A percentile compares a stretch with the other conserved stretches of the same genome.
phyloP scores from a whole-genome alignment of 108 stramenopile genomes.

The Cyclotella sp. region DNA sequence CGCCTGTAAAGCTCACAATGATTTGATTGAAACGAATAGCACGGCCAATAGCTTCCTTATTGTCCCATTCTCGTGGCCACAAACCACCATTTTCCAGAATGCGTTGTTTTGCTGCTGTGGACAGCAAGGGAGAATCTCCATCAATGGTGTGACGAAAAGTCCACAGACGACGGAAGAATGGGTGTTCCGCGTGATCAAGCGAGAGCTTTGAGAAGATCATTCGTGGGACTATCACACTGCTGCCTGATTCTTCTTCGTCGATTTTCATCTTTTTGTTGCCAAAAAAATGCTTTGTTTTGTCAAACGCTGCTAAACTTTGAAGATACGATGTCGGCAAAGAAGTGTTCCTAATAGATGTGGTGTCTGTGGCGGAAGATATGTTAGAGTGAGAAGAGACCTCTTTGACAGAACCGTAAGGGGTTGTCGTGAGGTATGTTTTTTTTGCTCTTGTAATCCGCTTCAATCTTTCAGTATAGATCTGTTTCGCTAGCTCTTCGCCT shows the following conservation, averaged over 20 bases:
- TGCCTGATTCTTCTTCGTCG: slow-evolving; percentile 30
- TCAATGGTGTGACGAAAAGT: slow-evolving; percentile 69
- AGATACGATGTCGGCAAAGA: background rate
- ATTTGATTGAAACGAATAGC: slow-evolving; percentile 48
- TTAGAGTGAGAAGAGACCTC: background rate
- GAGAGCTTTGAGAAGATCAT: slow-evolving; percentile 63
- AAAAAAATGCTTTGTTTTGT: slow-evolving; percentile 9
- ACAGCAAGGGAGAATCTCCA: slow-evolving; percentile 65
- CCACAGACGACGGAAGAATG: slow-evolving; percentile 80
- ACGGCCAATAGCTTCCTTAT: slow-evolving; percentile 52
- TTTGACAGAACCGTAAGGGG: background rate
- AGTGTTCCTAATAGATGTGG: background rate
- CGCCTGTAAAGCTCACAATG: slow-evolving; percentile 46
- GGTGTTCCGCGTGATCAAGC: slow-evolving; percentile 69
- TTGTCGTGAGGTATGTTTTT: background rate
- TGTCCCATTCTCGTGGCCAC: slow-evolving; percentile 76
- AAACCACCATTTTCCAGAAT: slow-evolving; percentile 58
- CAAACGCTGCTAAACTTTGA: background rate
- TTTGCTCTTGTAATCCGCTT: slow-evolving; percentile 11
- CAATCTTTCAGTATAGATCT: slow-evolving; percentile 26
- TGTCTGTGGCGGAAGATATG: background rate
- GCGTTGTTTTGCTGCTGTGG: slow-evolving; percentile 38
- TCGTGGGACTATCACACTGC: slow-evolving; percentile 42
- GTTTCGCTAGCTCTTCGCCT: slow-evolving; percentile 21
- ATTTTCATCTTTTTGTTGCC: slow-evolving; percentile 19